Evolutionary conservation across 495 filamentous ascomycete species (phyloP), one percentile per base, ranked within the genome.

Genomic region (Rhypophila decipiens): DNA sequence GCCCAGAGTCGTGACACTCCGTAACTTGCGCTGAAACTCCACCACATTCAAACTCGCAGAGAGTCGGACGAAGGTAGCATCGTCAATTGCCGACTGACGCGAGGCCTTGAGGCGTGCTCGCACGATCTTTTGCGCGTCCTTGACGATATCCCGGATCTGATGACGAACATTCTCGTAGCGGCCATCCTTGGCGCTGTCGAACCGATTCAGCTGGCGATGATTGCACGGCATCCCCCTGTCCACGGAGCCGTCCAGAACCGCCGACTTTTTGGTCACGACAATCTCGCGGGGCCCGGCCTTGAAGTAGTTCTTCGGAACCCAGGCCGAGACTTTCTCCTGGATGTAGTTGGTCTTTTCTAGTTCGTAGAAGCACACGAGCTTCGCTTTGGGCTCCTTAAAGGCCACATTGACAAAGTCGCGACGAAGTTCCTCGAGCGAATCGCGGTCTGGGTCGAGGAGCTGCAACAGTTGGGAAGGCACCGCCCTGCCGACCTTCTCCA

Each of bases 131-230:
- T 44, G 47, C 9, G 47, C 47, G 23, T 37, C 24, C 47, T 50
- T 50, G 47, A 42, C 47, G 17, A 50, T 44, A 22, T 44, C 47
- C 13, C 23, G 27, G 40, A 50, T 24, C 10, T 44, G 47, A 15
- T 39, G 20, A 19, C 39, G 39, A 7, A 44, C 41, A 22, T 35
- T 22, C 12, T 43, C 31, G 31, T 50, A 50, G 9, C 41, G 39
- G 13, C 41, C 41, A 22, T 50, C 47, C 20, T 50, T 50, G 47
- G 47, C 40, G 23, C 24, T 50, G 47, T 50, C 47, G 47, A 50
- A 50, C 18, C 47, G 47, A 23, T 50, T 50, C 15, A 50, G 39
- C 47, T 50, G 47, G 33, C 47, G 47, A 50, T 50, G 47, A 36
- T 44, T 37, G 31, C 41, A 39, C 5, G 20, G 19, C 4, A 50